Evolutionary conservation across 805 yeast species (phyloP).

Genomic region (Kregervanrija delftensis): DNA sequence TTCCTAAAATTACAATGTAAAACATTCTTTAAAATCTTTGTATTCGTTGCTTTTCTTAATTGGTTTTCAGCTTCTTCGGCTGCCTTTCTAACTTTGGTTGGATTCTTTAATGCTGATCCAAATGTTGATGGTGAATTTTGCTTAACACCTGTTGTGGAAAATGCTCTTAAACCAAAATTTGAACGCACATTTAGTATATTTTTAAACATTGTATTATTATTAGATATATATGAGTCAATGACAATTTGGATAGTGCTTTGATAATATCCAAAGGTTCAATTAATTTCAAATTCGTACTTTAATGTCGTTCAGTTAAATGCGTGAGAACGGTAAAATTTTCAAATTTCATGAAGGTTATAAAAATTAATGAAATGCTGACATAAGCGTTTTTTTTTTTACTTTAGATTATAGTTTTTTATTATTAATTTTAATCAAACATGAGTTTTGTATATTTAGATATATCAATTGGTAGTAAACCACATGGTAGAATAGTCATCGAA

Average conservation of each 20-base stretch:
- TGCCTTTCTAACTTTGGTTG: conserved; percentile 6
- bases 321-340: too few species aligned
- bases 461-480: conserved; percentile 29
- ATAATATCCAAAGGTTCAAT: too few species aligned
- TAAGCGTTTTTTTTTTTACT: too few species aligned
- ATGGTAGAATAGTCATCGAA: conserved; percentile 60
- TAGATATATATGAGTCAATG: too few species aligned
- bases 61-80: conserved; percentile 1
- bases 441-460: conserved; percentile 30
- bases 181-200: too few species aligned
- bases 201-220: too few species aligned
- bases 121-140: conserved; percentile 14
- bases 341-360: too few species aligned
- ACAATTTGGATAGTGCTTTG: too few species aligned
- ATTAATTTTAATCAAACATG: neutral
- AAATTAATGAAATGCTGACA: too few species aligned
- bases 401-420: too few species aligned
- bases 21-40: conserved; percentile 49
- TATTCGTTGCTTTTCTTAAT: conserved; percentile 4
- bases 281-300: too few species aligned
- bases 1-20: conserved; percentile 70
- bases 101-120: conserved; percentile 20
- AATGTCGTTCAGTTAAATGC: too few species aligned
- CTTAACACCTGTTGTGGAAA: neutral
- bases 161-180: neutral